A percentile compares a stretch with the other conserved stretches of the same genome.
Evolutionary conservation across 139 green algal species (phyloP).

Genomic region (Diplosphaera chodatii): DNA sequence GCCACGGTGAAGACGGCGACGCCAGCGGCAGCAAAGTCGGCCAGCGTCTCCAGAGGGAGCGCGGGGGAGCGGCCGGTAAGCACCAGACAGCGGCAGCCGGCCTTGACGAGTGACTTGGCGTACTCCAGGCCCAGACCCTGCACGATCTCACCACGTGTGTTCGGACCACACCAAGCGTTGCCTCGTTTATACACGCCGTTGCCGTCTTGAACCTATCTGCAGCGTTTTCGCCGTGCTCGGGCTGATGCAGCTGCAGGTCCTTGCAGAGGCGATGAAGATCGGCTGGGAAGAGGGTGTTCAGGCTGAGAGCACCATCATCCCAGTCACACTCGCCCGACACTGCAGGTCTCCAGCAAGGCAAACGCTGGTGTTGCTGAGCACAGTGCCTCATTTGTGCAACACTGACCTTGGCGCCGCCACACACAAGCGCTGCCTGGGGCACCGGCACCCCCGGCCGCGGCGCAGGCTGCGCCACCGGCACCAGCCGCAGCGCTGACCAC

Average conservation of each 20-base stretch:
- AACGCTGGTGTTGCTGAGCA: too few species aligned
- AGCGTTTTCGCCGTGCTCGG: too few species aligned
- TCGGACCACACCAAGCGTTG: too few species aligned
- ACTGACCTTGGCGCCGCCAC: conserved; percentile 13
- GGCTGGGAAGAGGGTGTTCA: too few species aligned
- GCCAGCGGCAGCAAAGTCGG: background rate
- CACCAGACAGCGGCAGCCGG: conserved; percentile 8
- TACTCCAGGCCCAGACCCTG: conserved; percentile 16
- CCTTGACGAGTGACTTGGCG: background rate
- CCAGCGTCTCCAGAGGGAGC: background rate
- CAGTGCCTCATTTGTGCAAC: background rate
- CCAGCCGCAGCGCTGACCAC: conserved; percentile 2
- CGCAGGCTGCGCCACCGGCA: background rate
- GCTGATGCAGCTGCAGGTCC: too few species aligned
- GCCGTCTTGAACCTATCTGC: too few species aligned
- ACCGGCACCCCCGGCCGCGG: background rate
- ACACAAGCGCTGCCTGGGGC: background rate
- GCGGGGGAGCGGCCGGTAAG: background rate
- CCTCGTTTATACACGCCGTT: too few species aligned
- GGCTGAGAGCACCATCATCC: too few species aligned
- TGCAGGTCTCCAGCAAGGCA: too few species aligned
- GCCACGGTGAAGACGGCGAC: background rate
- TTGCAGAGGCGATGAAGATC: too few species aligned
- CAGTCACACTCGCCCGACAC: too few species aligned
- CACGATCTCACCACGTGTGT: too few species aligned